Evolutionary conservation across 1,284 basidiomycete species (phyloP).

Genomic region (Coriolopsis trogii): DNA sequence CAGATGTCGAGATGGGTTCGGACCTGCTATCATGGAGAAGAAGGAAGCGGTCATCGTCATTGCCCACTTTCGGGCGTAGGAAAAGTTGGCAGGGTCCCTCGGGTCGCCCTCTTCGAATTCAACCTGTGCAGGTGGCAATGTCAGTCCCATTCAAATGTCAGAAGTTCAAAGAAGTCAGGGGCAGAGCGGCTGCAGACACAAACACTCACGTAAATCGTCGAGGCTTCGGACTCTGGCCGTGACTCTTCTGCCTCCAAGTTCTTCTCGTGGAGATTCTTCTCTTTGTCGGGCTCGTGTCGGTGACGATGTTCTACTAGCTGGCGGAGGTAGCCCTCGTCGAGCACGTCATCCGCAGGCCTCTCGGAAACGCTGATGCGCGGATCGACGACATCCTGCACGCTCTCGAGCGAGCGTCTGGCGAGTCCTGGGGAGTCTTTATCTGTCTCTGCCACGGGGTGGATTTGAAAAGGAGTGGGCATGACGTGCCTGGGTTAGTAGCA

Average conservation of each 20-base stretch:
- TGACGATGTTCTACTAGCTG: conserved; percentile 33
- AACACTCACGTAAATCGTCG: conserved; percentile 17
- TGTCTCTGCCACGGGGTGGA: conserved; percentile 7
- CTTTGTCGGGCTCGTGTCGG: conserved; percentile 26
- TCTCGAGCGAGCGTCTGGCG: conserved; percentile 23
- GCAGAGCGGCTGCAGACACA: neutral
- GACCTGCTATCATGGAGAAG: conserved; percentile 58
- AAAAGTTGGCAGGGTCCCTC: conserved; percentile 55
- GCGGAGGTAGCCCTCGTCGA: conserved; percentile 30
- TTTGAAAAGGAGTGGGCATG: neutral
- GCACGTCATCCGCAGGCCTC: conserved; percentile 24
- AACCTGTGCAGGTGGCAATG: conserved; percentile 39
- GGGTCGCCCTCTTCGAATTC: conserved; percentile 54
- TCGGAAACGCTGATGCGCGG: conserved; percentile 30
- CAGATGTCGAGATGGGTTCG: conserved; percentile 7
- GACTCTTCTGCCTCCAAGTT: neutral
- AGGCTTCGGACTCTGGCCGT: neutral
- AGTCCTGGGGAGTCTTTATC: conserved; percentile 10
- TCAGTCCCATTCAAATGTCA: neutral
- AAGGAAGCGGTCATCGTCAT: conserved; percentile 61
- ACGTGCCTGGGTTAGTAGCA: neutral
- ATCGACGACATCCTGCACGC: conserved; percentile 31
- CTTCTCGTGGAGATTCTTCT: conserved; percentile 15
- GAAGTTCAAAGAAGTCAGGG: conserved; percentile 5
- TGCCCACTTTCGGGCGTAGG: conserved; percentile 45